Percentiles rank a stretch among this genome's conserved stretches.
phyloP scores from a whole-genome alignment of 805 yeast species.

The Cyberlindnera japonica region DNA sequence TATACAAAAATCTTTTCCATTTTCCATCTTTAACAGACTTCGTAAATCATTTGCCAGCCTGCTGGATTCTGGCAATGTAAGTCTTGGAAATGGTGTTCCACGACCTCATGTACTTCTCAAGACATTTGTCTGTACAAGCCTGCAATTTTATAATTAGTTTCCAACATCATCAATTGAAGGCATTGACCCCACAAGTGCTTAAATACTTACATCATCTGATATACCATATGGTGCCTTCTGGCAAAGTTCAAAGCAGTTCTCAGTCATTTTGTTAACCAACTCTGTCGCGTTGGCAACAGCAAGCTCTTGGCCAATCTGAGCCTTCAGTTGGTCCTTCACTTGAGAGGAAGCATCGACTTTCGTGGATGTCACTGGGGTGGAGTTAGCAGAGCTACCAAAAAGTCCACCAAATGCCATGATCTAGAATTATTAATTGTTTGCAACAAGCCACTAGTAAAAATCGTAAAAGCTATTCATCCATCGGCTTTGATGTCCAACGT shows the following conservation, averaged over 20 bases:
- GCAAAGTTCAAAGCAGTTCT: slow-evolving; percentile 83
- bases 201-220: slow-evolving; percentile 43
- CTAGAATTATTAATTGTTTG: neutral
- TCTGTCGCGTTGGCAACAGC: slow-evolving; percentile 92
- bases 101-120: slow-evolving; percentile 83
- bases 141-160: slow-evolving; percentile 9
- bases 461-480: no score
- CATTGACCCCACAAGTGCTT: neutral
- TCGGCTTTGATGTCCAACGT: no score
- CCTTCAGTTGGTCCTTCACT: slow-evolving; percentile 60
- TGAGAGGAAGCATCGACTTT: slow-evolving; percentile 32
- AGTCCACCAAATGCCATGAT: slow-evolving; percentile 27
- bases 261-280: slow-evolving; percentile 78
- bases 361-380: slow-evolving; percentile 26
- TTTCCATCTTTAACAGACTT: neutral
- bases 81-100: slow-evolving; percentile 84
- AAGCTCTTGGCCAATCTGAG: slow-evolving; percentile 72
- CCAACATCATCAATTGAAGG: neutral
- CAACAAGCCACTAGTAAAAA: neutral
- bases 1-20: slow-evolving; percentile 7
- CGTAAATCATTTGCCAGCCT: slow-evolving; percentile 25
- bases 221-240: slow-evolving; percentile 55
- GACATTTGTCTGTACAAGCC: slow-evolving; percentile 70
- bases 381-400: slow-evolving; percentile 26
- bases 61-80: slow-evolving; percentile 73